Percentiles rank a stretch among this genome's conserved stretches.
These are phyloP conservation scores for Xeromyces bisporus DNA, from an alignment of 495 filamentous ascomycete genomes.

Conservation along the genomic window DNA sequence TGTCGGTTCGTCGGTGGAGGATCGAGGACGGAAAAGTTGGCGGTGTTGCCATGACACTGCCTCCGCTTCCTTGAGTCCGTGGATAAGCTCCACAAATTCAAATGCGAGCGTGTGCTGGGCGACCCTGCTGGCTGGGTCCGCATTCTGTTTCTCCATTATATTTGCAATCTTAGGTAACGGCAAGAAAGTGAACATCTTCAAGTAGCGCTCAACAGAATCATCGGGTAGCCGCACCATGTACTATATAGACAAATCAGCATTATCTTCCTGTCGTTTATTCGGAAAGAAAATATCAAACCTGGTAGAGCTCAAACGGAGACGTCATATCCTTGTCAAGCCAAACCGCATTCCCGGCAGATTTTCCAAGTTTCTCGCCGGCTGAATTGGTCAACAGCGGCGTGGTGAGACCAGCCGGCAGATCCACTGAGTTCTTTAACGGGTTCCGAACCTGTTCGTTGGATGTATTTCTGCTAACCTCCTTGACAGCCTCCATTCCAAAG, in stretches of 20 bases:
- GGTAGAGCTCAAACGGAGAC: slow-evolving; percentile 69
- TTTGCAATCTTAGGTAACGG: slow-evolving; percentile 44
- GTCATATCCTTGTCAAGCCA: slow-evolving; percentile 82
- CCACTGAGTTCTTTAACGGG: slow-evolving; percentile 15
- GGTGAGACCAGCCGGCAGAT: slow-evolving; percentile 64
- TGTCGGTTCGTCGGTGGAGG: slow-evolving; percentile 23
- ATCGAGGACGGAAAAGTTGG: slow-evolving; percentile 33
- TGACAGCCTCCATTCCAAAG: slow-evolving; percentile 72
- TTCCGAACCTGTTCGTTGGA: slow-evolving; percentile 12
- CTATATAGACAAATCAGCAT: slow-evolving; percentile 24
- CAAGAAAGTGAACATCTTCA: slow-evolving; percentile 86
- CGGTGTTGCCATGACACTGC: slow-evolving; percentile 40
- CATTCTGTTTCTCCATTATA: slow-evolving; percentile 47
- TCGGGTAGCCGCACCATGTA: slow-evolving; percentile 81
- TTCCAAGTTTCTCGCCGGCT: slow-evolving; percentile 82
- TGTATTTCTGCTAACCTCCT: slow-evolving; percentile 43
- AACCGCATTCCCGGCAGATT: slow-evolving; percentile 84
- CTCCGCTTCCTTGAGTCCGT: slow-evolving; percentile 45
- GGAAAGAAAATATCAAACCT: slow-evolving; percentile 28
- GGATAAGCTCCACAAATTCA: slow-evolving; percentile 64
- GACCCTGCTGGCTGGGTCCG: slow-evolving; percentile 47
- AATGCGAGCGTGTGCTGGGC: slow-evolving; percentile 69
- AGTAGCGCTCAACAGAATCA: slow-evolving; percentile 54
- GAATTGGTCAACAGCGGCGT: slow-evolving; percentile 76
- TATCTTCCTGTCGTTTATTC: slow-evolving; percentile 2